Conservation (phyloP, 2,329 filamentous ascomycete species). For the Monascus ruber region DNA sequence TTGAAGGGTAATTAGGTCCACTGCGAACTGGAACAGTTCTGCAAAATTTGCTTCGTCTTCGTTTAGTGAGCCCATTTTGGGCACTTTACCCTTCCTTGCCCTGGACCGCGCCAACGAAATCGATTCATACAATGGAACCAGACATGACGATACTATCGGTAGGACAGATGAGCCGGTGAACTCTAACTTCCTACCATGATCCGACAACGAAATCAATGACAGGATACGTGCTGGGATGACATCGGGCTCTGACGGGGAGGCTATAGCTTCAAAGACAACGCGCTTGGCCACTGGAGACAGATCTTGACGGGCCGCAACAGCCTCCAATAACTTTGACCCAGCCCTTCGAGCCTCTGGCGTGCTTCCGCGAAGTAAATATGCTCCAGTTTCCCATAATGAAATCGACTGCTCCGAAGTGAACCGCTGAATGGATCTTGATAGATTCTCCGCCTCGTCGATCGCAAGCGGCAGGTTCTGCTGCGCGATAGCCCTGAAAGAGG, state of each 20-base stretch:
- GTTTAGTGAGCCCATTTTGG: constrained; percentile 18
- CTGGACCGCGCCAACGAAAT: constrained; percentile 26
- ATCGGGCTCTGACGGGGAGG: constrained; percentile 21
- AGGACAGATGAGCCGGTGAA: constrained; percentile 28
- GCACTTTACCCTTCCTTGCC: constrained; percentile 24
- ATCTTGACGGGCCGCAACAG: constrained; percentile 28
- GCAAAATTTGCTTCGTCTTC: constrained; percentile 26
- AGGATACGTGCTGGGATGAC: constrained; percentile 28
- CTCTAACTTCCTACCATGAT: constrained; percentile 33
- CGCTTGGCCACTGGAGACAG: constrained; percentile 23
- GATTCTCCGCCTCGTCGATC: constrained; percentile 27
- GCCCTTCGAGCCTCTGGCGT: constrained; percentile 25
- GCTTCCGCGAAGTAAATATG: constrained; percentile 24
- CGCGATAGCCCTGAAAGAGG: constrained; percentile 22
- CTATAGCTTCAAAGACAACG: constrained; percentile 25
- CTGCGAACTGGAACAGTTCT: constrained; percentile 30
- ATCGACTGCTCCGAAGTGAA: constrained; percentile 30
- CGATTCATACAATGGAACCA: constrained; percentile 27
- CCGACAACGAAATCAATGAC: constrained; percentile 29
- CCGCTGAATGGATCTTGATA: constrained; percentile 21
- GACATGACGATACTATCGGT: constrained; percentile 28
- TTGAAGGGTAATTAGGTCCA: constrained; percentile 33
- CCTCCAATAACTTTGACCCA: constrained; percentile 25
- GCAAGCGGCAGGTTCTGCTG: constrained; percentile 25
- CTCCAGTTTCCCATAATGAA: constrained; percentile 28